phyloP scores from a whole-genome alignment of 2,329 filamentous ascomycete species.

The Phyllosticta ampelicida region DNA sequence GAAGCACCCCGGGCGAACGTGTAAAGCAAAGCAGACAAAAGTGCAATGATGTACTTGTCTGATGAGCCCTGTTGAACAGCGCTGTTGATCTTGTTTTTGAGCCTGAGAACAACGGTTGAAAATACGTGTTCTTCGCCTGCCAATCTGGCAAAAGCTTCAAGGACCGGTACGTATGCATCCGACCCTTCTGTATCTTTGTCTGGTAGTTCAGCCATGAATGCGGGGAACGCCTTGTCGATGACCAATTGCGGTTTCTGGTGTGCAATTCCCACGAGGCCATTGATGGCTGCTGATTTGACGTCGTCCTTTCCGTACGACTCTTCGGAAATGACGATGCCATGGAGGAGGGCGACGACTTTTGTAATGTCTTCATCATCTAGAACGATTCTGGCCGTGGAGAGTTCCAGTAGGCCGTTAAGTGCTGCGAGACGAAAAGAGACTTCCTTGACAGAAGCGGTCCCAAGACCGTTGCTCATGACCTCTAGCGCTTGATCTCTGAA shows the following conservation, averaged over 20 bases:
- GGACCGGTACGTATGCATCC: conserved; percentile 40
- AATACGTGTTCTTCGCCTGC: conserved; percentile 52
- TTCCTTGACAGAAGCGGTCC: conserved; percentile 35
- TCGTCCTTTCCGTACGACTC: conserved; percentile 46
- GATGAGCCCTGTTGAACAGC: conserved; percentile 43
- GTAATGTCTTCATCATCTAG: conserved; percentile 32
- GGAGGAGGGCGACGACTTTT: conserved; percentile 48
- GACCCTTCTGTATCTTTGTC: conserved; percentile 41
- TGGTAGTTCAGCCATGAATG: conserved; percentile 54
- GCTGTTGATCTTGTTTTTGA: conserved; percentile 52
- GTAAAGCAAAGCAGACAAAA: conserved; percentile 52
- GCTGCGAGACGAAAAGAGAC: conserved; percentile 39
- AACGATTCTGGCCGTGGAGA: conserved; percentile 32
- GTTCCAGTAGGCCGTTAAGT: conserved; percentile 33
- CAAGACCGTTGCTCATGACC: conserved; percentile 33
- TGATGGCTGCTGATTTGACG: conserved; percentile 48
- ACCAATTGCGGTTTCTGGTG: conserved; percentile 51
- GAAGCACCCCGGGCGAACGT: conserved; percentile 46
- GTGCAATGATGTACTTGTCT: conserved; percentile 45
- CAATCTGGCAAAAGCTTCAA: conserved; percentile 55
- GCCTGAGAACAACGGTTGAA: conserved; percentile 49
- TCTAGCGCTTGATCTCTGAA: conserved; percentile 33
- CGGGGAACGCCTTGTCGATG: conserved; percentile 54
- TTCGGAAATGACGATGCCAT: conserved; percentile 51
- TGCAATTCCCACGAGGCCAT: conserved; percentile 49